Base-by-base conservation (phyloP, 2,329 filamentous ascomycete genomes). In the Botrytis aclada region DNA sequence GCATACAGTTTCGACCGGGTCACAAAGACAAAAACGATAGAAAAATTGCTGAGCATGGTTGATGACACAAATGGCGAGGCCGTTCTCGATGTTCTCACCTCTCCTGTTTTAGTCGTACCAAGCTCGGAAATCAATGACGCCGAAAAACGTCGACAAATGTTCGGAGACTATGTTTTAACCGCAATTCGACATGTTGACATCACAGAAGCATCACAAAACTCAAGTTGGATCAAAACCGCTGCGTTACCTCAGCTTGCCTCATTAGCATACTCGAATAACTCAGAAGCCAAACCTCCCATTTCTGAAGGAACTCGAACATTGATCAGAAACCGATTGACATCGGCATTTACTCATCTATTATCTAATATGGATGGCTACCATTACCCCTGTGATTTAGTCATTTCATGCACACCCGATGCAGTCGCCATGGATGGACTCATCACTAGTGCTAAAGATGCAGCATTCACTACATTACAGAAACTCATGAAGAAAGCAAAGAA, bases 21-120 rank as follows among this genome's bases (percentile, higher is more conserved):
- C 73, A 97, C 95, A 0, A 96, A 92, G 80, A 92, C 91, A 2
- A 97, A 95, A 82, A 95, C 93, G 0, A 84, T 97, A 1, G 93
- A 97, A 77, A 91, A 88, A 75, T 70, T 81, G 9, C 74, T 81
- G 9, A 65, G 58, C 16, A 65, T 74, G 22, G 74, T 79, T 12
- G 73, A 78, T 60, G 76, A 76, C 1, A 74, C 63, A 4, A 79
- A 76, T 73, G 81, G 81, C 1, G 80, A 74, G 72, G 81, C 82
- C 25, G 82, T 87, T n/a, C 81, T 90, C 51, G 81, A 84, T 41
- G 81, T 86, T 41, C 81, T 89, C 47, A 81, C 83, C 72, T 79
- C 84, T 29, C 86, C 84, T 6, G 80, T 86, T n/a, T 74, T 80
- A 4, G 74, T 78, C 2, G 77, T 82, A 14, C 78, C 82, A 10